phyloP scores from a whole-genome alignment of 1,284 basidiomycete genomes.

The Pulveroboletus ridleyi region DNA sequence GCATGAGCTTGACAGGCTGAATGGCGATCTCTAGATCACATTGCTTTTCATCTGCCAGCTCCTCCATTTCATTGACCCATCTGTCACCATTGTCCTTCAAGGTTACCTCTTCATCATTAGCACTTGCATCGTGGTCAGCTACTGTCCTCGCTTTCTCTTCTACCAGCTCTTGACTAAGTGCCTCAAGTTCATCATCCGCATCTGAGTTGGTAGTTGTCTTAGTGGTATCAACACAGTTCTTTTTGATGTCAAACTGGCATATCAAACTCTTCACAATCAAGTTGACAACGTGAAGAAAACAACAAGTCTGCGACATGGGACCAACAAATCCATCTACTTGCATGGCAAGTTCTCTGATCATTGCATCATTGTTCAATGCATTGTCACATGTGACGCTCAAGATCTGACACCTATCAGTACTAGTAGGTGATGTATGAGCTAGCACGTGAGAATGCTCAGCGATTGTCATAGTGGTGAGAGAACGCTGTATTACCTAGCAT shows the following conservation, averaged over 20 bases:
- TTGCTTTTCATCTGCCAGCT: not conserved
- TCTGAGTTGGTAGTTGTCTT: not conserved
- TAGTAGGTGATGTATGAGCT: not conserved
- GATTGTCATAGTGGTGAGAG: too few relatives aligned
- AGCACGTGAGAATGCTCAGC: too few relatives aligned
- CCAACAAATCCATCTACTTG: not conserved
- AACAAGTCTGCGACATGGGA: not conserved
- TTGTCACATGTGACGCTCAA: constrained; percentile 1
- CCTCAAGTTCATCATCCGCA: not conserved
- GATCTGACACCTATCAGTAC: not conserved
- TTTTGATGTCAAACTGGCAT: not conserved
- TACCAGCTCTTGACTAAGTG: constrained; percentile 1
- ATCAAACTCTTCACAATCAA: not conserved
- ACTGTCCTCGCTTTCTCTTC: not conserved
- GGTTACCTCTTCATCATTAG: not conserved
- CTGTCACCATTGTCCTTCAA: not conserved
- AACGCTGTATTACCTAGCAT: too few relatives aligned
- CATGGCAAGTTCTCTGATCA: not conserved
- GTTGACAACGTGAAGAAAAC: not conserved
- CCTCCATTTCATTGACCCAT: not conserved
- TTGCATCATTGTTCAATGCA: not conserved
- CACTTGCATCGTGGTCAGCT: not conserved
- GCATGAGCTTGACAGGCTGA: not conserved
- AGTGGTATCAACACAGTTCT: not conserved
- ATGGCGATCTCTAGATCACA: not conserved